Evolutionary conservation across 2,329 filamentous ascomycete species (phyloP).

Genomic region (Fusarium siculi): DNA sequence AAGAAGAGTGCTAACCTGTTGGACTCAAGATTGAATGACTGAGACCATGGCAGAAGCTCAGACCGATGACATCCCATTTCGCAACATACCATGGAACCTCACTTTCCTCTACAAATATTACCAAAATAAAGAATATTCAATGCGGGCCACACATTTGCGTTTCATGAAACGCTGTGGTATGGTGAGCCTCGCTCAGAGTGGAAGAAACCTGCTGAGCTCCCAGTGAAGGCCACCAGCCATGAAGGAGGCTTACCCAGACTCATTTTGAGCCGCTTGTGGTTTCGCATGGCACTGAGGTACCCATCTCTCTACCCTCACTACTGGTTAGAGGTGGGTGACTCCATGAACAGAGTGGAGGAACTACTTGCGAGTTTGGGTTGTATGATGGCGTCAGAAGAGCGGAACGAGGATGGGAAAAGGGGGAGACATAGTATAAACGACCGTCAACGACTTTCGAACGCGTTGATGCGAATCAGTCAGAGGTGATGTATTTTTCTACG

Average conservation of each 20-base stretch:
- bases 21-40: neutral
- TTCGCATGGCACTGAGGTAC: too few relatives aligned
- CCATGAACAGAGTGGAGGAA: too few relatives aligned
- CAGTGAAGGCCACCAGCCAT: neutral
- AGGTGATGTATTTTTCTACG: neutral
- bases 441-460: neutral
- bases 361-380: neutral
- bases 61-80: neutral
- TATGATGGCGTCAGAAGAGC: neutral
- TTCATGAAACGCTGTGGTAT: neutral
- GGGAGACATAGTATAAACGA: neutral
- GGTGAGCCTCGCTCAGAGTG: neutral
- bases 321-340: too few relatives aligned
- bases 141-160: fast-evolving
- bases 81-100: neutral
- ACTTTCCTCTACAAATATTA: neutral
- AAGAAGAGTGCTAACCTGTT: neutral
- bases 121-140: neutral
- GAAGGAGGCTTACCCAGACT: neutral
- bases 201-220: neutral
- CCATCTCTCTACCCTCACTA: neutral
- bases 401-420: neutral
- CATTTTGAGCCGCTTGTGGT: neutral
- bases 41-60: neutral
- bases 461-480: too few relatives aligned